Conservation (phyloP, 2,329 filamentous ascomycete genomes). For the Nigrograna mackinnonii region DNA sequence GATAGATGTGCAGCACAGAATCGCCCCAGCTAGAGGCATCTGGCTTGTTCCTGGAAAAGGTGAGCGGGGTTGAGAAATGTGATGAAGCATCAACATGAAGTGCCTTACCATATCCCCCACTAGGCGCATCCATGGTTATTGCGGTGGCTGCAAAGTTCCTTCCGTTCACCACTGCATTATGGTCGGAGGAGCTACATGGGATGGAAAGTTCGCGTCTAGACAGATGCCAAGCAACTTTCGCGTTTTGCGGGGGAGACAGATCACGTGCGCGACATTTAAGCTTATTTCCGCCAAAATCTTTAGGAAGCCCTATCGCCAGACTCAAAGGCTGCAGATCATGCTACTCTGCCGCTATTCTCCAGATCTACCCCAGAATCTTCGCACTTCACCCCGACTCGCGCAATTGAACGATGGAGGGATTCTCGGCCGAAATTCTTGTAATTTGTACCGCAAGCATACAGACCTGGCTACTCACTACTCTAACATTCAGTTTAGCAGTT, state of each 20-base stretch:
- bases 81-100: neutral
- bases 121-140: slow-evolving; percentile 23
- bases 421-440: too few species aligned
- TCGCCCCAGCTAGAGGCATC: slow-evolving; percentile 59
- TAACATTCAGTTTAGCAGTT: too few species aligned
- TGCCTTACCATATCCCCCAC: slow-evolving; percentile 31
- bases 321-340: slow-evolving; percentile 1
- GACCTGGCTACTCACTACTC: too few species aligned
- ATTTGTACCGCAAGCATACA: too few species aligned
- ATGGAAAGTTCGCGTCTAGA: neutral
- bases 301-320: too few species aligned
- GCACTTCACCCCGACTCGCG: too few species aligned
- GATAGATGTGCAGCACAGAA: slow-evolving; percentile 88
- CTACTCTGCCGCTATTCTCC: neutral
- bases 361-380: too few species aligned
- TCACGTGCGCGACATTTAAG: slow-evolving; percentile 11
- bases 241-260: slow-evolving; percentile 13
- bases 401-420: too few species aligned
- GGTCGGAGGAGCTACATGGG: too few species aligned
- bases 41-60: slow-evolving; percentile 29
- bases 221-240: neutral
- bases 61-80: slow-evolving; percentile 1
- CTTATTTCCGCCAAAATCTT: neutral
- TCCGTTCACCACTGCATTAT: too few species aligned
- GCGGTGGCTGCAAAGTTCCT: slow-evolving; percentile 15